Base-by-base conservation (phyloP, 257 asterid species). In the Przewalskia tangutica region DNA sequence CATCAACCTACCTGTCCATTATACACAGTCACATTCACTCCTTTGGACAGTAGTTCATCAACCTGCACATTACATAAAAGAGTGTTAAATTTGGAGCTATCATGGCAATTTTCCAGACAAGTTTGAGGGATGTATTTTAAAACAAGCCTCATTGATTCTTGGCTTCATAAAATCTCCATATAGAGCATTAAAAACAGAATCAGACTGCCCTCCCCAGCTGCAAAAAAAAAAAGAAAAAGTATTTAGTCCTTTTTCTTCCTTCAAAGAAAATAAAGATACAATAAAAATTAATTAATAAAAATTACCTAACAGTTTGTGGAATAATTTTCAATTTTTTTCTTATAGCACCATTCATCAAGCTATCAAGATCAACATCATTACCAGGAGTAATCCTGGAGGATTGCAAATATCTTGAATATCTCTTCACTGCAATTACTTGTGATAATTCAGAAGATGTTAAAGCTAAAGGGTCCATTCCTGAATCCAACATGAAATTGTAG, bases 121-220 rank as follows among this genome's bases (percentile, higher is more conserved):
- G 32, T 27, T 27, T 27, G 32, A 27, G 32, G 32, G 32, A 27
- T 27, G 32, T 27, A 27, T 27, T 27, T 27, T n/a, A n/a, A n/a
- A n/a, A n/a, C n/a, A n/a, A n/a, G n/a, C 99, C 97, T 96, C 97
- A 6, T 85, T 2, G 87, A 91, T 94, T 84, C 97, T 90, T 50
- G 98, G 97, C 66, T 58, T 92, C 99, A 96, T 96, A 91, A 96
- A 94, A 83, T 96, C 97, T 10, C 90, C 95, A 42, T 32, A 82
- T 8, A 93, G 10, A 9, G 93, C 90, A 10, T 9, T 2, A 44
- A 93, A 96, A 84, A 93, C 97, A 63, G 2, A 8, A 58, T 54
- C 88, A 1, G 94, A 81, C 81, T 94, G 95, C 66, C 87, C 95
- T 67, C 95, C 97, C 98, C 98, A 96, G 48, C 99, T 96, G 88